Base-by-base conservation (phyloP, 2,329 filamentous ascomycete species). In the Fusarium virguliforme region DNA sequence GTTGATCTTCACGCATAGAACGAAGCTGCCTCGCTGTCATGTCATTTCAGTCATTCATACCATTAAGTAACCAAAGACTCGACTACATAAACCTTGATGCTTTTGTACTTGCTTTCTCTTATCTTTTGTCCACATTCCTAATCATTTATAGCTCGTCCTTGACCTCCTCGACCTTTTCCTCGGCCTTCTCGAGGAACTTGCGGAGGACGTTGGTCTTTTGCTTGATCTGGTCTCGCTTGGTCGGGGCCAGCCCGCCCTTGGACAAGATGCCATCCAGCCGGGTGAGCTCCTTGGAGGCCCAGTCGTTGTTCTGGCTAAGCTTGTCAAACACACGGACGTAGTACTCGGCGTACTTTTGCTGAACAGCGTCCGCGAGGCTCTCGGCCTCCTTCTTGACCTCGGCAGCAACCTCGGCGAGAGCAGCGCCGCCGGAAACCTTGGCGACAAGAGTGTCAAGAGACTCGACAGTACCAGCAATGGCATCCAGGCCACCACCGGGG, bases 271-370 rank as follows among this genome's bases (percentile, higher is more conserved):
- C 90, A 75, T 94, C 88, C 68, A 98, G 86, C 71, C 95, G 89
- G 67, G 90, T 87, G 70, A 95, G 85, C 87, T 98, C 95, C 90
- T 97, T 98, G 79, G 89, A 85, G 54, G 90, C 94, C 79, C 94
- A 98, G 58, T 86, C 91, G 68, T 92, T 87, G 83, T 92, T 97
- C 81, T 91, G 86, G 79, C 85, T 87, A 71, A 96, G 85, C 90
- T 98, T 98, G 80, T 93, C 89, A 67, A 96, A 92, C 60, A 97
- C 94, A 80, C 93, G 94, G 80, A 96, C 86, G 82, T 99, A 98
- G 89, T 99, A 99, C 83, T 95, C 88, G 51, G 94, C 94, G 79
- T 95, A 97, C 85, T 93, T 94, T 81, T 91, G 82, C 81, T 89
- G 85, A 12, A 84, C 85, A 68, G 84, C 80, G 59, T 88, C 90